Evolutionary conservation across 441 rosid species (phyloP).

Genomic region (Arabidopsis lyrata): DNA sequence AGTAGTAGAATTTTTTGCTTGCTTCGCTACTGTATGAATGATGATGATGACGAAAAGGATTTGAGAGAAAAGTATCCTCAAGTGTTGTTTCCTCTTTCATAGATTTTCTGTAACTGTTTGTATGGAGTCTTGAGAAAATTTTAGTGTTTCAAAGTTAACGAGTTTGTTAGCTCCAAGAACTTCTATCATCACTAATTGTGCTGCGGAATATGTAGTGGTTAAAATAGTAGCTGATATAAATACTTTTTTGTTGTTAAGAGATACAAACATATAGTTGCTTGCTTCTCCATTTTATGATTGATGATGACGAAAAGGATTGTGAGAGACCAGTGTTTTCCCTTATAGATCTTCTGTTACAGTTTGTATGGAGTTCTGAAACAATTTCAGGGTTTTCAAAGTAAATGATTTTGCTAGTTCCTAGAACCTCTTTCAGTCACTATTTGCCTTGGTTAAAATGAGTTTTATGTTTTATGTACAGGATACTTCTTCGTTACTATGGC

Average conservation of each 20-base stretch:
- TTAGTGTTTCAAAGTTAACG: no score
- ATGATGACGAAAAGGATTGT: slow-evolving; percentile 16
- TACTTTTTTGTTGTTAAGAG: not conserved
- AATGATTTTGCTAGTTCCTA: no score
- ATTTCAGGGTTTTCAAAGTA: no score
- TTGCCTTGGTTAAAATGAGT: not conserved
- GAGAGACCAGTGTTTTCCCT: not conserved
- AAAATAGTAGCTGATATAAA: not conserved
- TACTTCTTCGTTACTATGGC: slow-evolving; percentile 55
- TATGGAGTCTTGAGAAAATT: no score
- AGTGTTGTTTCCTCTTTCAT: no score
- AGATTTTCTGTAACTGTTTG: no score
- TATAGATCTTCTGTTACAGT: not conserved
- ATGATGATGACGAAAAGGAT: no score
- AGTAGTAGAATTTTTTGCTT: no score
- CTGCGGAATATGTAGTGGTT: not conserved
- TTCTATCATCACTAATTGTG: not conserved
- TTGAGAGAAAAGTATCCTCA: no score
- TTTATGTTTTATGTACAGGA: slow-evolving; percentile 31
- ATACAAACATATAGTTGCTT: not conserved
- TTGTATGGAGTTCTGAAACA: not conserved
- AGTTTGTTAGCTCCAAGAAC: no score
- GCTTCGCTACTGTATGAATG: no score
- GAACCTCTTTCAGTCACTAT: not conserved
- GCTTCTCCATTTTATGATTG: not conserved